Conservation (phyloP, 768 basidiomycete species). For the Dentipellis sp. region DNA sequence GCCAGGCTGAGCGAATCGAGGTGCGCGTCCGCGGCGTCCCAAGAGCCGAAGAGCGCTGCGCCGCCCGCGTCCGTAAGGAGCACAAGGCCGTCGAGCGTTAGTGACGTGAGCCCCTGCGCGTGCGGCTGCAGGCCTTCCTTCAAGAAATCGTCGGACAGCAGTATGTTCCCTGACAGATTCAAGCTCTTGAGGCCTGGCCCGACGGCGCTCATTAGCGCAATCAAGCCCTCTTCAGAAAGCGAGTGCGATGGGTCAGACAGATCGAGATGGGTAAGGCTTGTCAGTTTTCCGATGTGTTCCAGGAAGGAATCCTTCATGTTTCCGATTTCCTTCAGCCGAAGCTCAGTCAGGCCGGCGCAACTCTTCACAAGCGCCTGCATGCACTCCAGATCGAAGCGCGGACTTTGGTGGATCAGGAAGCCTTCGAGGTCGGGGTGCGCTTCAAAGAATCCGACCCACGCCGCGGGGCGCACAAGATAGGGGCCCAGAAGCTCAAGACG, state of each 20-base stretch:
- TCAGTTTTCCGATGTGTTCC: conserved; percentile 36
- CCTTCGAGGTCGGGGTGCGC: conserved; percentile 52
- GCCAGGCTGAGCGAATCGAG: conserved; percentile 20
- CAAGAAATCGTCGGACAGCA: conserved; percentile 54
- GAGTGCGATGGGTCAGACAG: conserved; percentile 51
- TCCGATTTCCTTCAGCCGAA: conserved; percentile 76
- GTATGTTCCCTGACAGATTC: conserved; percentile 61
- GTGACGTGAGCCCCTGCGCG: conserved; percentile 34
- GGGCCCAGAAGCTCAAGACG: conserved; percentile 80
- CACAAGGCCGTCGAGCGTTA: conserved; percentile 47
- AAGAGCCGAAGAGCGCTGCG: conserved; percentile 53
- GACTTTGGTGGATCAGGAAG: conserved; percentile 79
- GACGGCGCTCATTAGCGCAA: conserved; percentile 42
- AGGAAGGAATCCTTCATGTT: conserved; percentile 60
- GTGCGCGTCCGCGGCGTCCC: conserved; percentile 23
- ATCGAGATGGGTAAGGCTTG: conserved; percentile 50
- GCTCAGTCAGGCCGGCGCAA: conserved; percentile 51
- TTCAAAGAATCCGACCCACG: conserved; percentile 72
- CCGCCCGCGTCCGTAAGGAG: conserved; percentile 67
- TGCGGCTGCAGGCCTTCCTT: conserved; percentile 47
- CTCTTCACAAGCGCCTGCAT: conserved; percentile 43
- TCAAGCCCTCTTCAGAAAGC: conserved; percentile 46
- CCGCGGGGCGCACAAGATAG: conserved; percentile 65
- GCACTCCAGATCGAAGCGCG: conserved; percentile 73
- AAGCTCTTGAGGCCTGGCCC: conserved; percentile 51